Evolutionary conservation across 2,329 filamentous ascomycete genomes (phyloP).

Genomic region (Orbilia brochopaga): DNA sequence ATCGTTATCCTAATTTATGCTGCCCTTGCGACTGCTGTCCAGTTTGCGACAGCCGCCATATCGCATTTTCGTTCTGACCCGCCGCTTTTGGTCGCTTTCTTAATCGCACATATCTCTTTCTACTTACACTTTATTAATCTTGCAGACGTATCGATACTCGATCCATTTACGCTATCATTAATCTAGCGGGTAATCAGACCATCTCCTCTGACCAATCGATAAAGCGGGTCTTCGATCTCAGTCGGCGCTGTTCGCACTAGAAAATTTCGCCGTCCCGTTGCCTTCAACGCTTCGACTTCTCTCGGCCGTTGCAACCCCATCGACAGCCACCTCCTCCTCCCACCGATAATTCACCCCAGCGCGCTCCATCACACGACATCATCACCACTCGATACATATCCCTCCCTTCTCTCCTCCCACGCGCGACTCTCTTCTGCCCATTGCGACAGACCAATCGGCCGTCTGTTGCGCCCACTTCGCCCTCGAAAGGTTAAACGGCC

Average conservation of each 20-base stretch:
- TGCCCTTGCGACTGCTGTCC: background rate
- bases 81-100: background rate
- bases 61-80: background rate
- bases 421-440: slow-evolving; percentile 13
- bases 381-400: background rate
- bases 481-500: slow-evolving; percentile 37
- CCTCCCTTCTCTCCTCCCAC: background rate
- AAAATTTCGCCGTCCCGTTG: background rate
- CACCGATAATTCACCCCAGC: background rate
- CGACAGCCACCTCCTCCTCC: background rate
- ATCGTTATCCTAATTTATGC: background rate
- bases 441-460: slow-evolving; percentile 17
- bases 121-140: background rate
- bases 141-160: background rate
- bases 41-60: background rate
- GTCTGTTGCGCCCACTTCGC: slow-evolving; percentile 21
- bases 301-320: slow-evolving; percentile 23
- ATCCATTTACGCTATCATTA: background rate
- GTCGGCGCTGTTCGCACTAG: background rate
- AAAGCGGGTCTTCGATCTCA: slow-evolving; percentile 13
- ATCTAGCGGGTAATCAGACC: background rate
- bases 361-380: background rate
- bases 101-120: background rate
- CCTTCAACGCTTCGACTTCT: background rate
- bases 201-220: slow-evolving; percentile 14